Conservation (phyloP, 805 yeast genomes). For the Priceomyces castillae region DNA sequence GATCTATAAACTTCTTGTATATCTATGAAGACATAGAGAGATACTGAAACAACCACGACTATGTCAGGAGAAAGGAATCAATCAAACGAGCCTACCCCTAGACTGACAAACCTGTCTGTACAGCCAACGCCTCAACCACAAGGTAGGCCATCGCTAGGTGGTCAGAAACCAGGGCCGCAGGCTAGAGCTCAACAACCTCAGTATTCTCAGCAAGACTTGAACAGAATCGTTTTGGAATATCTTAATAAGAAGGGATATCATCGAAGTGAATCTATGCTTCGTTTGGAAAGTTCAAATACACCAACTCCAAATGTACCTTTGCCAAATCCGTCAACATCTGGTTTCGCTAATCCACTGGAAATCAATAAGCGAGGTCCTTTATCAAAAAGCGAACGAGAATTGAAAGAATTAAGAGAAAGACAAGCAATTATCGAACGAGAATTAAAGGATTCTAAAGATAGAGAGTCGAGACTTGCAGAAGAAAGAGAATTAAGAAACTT, state of each 20-base stretch:
- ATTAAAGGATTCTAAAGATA: conserved; percentile 37
- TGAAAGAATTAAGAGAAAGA: conserved; percentile 34
- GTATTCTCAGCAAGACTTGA: conserved; percentile 82
- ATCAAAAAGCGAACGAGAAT: conserved; percentile 29
- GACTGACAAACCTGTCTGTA: conserved; percentile 3
- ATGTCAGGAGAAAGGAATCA: conserved; percentile 11
- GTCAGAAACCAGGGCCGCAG: conserved; percentile 9
- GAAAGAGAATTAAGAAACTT: conserved; percentile 39
- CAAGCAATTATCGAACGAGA: conserved; percentile 35
- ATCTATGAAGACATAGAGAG: not conserved
- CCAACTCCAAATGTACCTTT: conserved; percentile 51
- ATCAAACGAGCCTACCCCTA: conserved; percentile 7
- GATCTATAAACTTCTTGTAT: not conserved
- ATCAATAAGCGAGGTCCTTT: conserved; percentile 18
- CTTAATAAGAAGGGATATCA: conserved; percentile 91
- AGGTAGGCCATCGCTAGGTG: conserved; percentile 7
- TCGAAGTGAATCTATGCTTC: conserved; percentile 88
- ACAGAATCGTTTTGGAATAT: conserved; percentile 88
- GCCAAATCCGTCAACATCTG: conserved; percentile 44
- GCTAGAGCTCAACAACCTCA: conserved; percentile 35
- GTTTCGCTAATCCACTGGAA: conserved; percentile 34
- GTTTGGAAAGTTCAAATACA: conserved; percentile 75
- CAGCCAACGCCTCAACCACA: conserved; percentile 6
- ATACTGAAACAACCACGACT: not conserved
- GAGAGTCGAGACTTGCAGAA: conserved; percentile 35